phyloP scores from a whole-genome alignment of 2,329 filamentous ascomycete species.

The Didymella keratinophila region DNA sequence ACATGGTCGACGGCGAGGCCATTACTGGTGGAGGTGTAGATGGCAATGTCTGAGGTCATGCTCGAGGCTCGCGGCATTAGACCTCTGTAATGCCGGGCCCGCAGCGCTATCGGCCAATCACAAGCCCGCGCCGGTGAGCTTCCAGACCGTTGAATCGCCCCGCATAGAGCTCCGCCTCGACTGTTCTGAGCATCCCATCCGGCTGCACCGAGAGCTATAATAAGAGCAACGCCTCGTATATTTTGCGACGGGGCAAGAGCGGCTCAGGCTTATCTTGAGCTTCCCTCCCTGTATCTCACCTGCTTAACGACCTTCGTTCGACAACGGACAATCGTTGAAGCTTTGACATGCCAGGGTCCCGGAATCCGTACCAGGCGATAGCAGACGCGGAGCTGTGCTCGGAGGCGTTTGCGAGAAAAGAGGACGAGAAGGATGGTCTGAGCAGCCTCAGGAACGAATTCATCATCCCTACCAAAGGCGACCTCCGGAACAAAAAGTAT shows the following conservation, averaged over 20 bases:
- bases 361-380: conserved; percentile 36
- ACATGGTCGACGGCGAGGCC: conserved; percentile 41
- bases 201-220: conserved; percentile 18
- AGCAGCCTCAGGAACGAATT: conserved; percentile 69
- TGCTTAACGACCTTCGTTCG: neutral
- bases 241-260: neutral
- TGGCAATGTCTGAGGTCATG: conserved; percentile 26
- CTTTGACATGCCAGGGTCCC: conserved; percentile 34
- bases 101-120: conserved; percentile 23
- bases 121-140: conserved; percentile 2
- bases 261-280: neutral
- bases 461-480: conserved; percentile 76
- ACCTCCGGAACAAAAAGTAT: conserved; percentile 69
- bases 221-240: conserved; percentile 14
- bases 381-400: conserved; percentile 35
- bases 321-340: neutral
- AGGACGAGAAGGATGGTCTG: conserved; percentile 52
- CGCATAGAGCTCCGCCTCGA: conserved; percentile 8
- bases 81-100: neutral
- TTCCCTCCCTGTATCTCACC: neutral
- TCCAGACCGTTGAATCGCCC: conserved; percentile 25
- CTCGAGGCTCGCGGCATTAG: conserved; percentile 15
- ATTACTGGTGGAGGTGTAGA: conserved; percentile 22
- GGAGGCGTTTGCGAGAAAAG: conserved; percentile 40
- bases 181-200: conserved; percentile 12